Evolutionary conservation across 2,329 filamentous ascomycete genomes (phyloP), one percentile per base, ranked within the genome.

Genomic region (Venturiaceae sp.): DNA sequence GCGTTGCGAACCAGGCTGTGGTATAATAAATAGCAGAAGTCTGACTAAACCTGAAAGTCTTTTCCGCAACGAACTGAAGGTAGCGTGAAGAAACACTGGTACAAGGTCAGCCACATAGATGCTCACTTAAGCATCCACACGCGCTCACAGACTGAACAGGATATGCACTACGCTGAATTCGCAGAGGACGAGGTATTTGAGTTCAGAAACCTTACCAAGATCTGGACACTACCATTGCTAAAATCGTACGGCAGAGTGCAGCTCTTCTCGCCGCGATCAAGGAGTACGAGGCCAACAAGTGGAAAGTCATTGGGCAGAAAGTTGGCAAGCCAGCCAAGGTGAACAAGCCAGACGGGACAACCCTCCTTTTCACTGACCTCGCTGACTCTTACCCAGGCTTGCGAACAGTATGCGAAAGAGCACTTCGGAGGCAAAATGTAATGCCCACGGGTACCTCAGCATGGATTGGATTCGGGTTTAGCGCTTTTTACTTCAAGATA

Each of bases 71-170:
- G 94, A 67, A 99, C 94, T 44, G 94, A 99, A 75, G 94, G 94
- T 7, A 96, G 92, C 68, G 94, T 99, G 23, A 99, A 97, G 80
- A 99, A 97, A 76, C 94, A 99, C 72, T 99, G 94, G 92, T 97
- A 99, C 75, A 97, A 97, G 82, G 90, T 90, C 9, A 53, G 58
- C 34, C 34, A 59, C n/a, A n/a, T n/a, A n/a, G n/a, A n/a, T n/a
- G n/a, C 23, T 57, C 37, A 33, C n/a, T 28, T 23, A 50, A 36
- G 32, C 21, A 56, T n/a, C n/a, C 44, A 30, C 44, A 7, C 28
- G 44, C 44, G 44, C 52, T 53, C 23, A 37, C 32, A n/a, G 7
- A 14, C 13, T 34, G 32, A 26, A 36, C 56, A 94, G 89, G 94
- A 99, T 67, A 99, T 99, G 94, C 94, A 99, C 71, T 97, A 97